Base-by-base conservation (phyloP, 1,284 basidiomycete genomes). In the Tetrapyrgos nigripes region DNA sequence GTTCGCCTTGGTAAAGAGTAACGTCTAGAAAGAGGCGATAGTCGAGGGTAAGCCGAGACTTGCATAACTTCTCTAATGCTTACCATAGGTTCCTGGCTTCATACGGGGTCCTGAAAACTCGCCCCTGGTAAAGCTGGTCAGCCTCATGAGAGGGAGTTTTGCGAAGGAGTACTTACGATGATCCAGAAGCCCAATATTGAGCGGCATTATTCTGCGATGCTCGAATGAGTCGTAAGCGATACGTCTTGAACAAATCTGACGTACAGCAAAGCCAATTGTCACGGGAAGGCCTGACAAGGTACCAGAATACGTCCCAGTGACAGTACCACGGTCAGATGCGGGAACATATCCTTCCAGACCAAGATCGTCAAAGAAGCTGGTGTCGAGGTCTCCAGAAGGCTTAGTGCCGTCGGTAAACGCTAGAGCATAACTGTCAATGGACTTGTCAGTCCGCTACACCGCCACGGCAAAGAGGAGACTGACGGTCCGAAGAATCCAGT, bases 401-500 rank as follows among this genome's bases (percentile, higher is more conserved):
- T 76, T 67, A 45, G 68, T 64, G 11, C 79, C 80, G n/a, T 71
- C 70, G 1, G 79, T 80, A 33, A 82, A 70, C 5, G 73, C 75
- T 58, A 81, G 63, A 4, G 79, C 80, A 63, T 78, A 77, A 31
- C 74, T 77, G 46, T 19, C 14, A 37, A 29, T 26, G 9, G 17
- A 14, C 26, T 14, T 37, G 48, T 45, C 52, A 35, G n/a, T n/a
- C n/a, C n/a, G n/a, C n/a, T n/a, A n/a, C n/a, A n/a, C n/a, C n/a
- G n/a, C n/a, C n/a, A n/a, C 19, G 27, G 19, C 27, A 29, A 44
- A 43, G 57, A 28, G 3, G 28, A 29, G 21, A 68, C 71, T 58
- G 58, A 80, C 68, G 78, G 79, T 40, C 79, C 79, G 67, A 78
- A 79, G 67, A 82, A 79, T 23, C 79, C 79, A 53, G 75, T 79